These are phyloP conservation scores for Podaxis sp. DNA, from an alignment of 768 basidiomycete genomes.

Conservation along the genomic window DNA sequence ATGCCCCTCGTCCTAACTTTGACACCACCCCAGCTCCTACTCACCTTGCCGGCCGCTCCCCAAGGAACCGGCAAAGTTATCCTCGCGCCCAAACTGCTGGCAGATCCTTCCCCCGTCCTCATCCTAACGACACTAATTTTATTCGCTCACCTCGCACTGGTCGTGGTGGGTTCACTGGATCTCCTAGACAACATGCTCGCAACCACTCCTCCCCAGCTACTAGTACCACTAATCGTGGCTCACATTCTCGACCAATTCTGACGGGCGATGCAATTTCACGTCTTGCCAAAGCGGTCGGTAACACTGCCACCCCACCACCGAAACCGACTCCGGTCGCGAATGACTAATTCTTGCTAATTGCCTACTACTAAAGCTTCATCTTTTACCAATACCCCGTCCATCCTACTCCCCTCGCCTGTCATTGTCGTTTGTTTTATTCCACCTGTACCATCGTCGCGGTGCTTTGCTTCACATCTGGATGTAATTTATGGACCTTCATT, in stretches of 20 bases:
- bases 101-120: conserved; percentile 34
- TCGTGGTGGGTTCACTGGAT: conserved; percentile 42
- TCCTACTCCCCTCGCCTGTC: background rate
- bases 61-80: conserved; percentile 41
- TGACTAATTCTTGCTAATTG: background rate
- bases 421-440: background rate
- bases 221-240: conserved; percentile 28
- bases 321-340: conserved; percentile 21
- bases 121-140: conserved; percentile 25
- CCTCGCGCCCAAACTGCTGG: conserved; percentile 60
- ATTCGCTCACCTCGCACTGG: conserved; percentile 42
- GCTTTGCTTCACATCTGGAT: conserved; percentile 11
- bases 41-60: conserved; percentile 13
- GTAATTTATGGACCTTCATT: conserved; percentile 10
- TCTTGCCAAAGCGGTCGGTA: conserved; percentile 62
- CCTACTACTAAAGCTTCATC: background rate
- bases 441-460: background rate
- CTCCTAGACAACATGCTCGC: conserved; percentile 46
- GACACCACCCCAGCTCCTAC: conserved; percentile 43
- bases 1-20: conserved; percentile 45
- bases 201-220: conserved; percentile 68
- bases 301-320: conserved; percentile 24
- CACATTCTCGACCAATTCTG: conserved; percentile 60
- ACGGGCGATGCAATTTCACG: conserved; percentile 70
- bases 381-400: background rate